Percentiles rank a stretch among this genome's conserved stretches.
These are phyloP conservation scores for Alternaria dauci DNA, from an alignment of 2,329 filamentous ascomycete genomes.

Conservation along the genomic window DNA sequence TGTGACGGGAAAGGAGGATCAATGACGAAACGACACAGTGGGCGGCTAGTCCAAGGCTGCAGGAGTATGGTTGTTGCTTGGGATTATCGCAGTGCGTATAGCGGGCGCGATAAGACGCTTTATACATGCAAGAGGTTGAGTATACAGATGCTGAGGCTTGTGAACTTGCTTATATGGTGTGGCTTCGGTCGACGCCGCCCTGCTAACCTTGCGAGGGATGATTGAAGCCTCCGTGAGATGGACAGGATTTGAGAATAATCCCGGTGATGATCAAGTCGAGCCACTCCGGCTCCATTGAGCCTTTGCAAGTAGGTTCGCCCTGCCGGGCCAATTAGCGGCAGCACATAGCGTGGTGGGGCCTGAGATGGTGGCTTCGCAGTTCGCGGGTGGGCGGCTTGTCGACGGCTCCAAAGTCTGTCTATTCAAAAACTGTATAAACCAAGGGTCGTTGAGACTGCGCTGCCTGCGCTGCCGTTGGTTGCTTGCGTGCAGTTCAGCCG, in stretches of 20 bases:
- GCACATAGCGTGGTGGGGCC: slow-evolving; percentile 19
- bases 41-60: slow-evolving; percentile 20
- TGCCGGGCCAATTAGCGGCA: slow-evolving; percentile 32
- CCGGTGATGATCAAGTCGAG: slow-evolving; percentile 44
- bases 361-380: slow-evolving; percentile 33
- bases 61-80: slow-evolving; percentile 24
- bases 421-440: slow-evolving; percentile 17
- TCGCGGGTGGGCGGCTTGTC: slow-evolving; percentile 12
- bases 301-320: slow-evolving; percentile 18
- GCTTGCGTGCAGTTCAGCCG: slow-evolving; percentile 29
- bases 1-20: slow-evolving; percentile 21
- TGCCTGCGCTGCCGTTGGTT: slow-evolving; percentile 19
- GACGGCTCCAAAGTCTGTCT: slow-evolving; percentile 18
- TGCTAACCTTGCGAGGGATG: slow-evolving; percentile 29
- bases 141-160: slow-evolving; percentile 20
- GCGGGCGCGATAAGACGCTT: slow-evolving; percentile 30
- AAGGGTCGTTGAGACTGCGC: slow-evolving; percentile 15
- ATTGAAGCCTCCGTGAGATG: slow-evolving; percentile 38
- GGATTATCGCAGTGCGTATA: slow-evolving; percentile 23
- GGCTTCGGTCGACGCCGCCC: slow-evolving; percentile 45
- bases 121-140: slow-evolving; percentile 33
- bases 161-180: slow-evolving; percentile 27
- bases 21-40: slow-evolving; percentile 28
- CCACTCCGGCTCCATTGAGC: slow-evolving; percentile 37
- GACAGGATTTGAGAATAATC: slow-evolving; percentile 37